Evolutionary conservation across 805 yeast genomes (phyloP), one percentile per base, ranked within the genome.

Genomic region (Candida quercuum): DNA sequence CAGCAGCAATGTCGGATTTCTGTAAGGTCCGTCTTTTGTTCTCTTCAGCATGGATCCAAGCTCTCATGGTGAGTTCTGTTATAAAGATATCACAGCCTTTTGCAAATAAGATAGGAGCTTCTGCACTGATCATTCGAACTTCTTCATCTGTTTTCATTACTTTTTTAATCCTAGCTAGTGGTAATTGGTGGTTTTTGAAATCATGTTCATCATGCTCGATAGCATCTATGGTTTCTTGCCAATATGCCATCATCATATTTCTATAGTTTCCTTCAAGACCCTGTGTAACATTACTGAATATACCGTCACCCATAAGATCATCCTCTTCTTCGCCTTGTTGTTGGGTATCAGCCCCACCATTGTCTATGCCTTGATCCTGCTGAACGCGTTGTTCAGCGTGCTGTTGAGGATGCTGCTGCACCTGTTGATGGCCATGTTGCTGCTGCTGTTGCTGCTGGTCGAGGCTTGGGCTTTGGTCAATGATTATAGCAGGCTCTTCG

Each of bases 41-140:
- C 54, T 87, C 96, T 60, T 93, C 98, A 3, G 98, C 96, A 52
- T 89, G 96, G 44, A 93, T 87, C 99, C 99, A 93, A 7, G 99
- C 97, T 41, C 99, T 72, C 96, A 93, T 89, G 12, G 99, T 89
- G 38, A 93, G 67, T 59, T 93, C 99, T 1, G 99, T 89, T 49
- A 93, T 91, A 62, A 93, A 93, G 25, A 93, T 81, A 58, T 93
- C 99, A 63, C 99, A 93, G 1, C 98, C 98, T 60, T 93, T 93
- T 33, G 99, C 98, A 66, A 93, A 93, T 42, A 93, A 63, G 24
- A 93, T 88, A 2, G 99, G 99, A 1, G 98, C 98, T 64, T 93
- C 99, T 3, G 99, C 98, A 46, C 93, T 79, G 40, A 93, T 93
- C 99, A 93, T 93, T 47, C 88, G 76, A 28, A 93, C 98, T 47